Base-by-base conservation (phyloP, 305 asterid species). In the Fraxinus albicans region DNA sequence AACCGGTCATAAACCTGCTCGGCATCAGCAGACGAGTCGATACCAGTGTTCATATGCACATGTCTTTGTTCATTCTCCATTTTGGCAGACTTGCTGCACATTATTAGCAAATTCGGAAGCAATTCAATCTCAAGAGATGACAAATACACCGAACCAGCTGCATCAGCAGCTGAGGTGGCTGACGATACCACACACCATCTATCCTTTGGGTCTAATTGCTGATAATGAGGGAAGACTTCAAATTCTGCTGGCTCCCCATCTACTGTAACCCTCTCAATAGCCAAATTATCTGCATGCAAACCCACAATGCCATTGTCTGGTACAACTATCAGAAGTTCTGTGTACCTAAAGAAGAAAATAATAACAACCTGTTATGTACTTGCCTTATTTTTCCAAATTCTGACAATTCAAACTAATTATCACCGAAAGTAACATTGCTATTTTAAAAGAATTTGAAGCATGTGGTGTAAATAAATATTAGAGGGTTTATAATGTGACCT, bases 181-280 rank as follows among this genome's bases (percentile, higher is more conserved):
- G 99, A 93, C 63, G 99, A 97, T 29, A 97, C 99, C 79, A 94
- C 95, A 86, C 94, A 95, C 99, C 99, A 97, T 88, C 99, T 94
- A 85, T 97, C 98, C 87, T 89, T 92, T 47, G 89, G 93, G 87
- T 94, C 98, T 86, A 94, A 91, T 83, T 90, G 88, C 88, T 88
- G 90, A 90, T 93, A 93, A 86, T 97, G 99, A 27, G 99, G 99
- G 84, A 94, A 97, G 65, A 93, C 96, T 91, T 95, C 97, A 85
- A 94, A 97, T 76, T 86, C 88, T 47, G 99, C 98, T 77, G 95
- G 93, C 89, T 97, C 98, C 78, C 96, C 97, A 78, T 97, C 99
- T 79, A 97, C 99, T 29, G 93, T 90, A 84, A 97, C 99, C 86
- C 90, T 90, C 84, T 97, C 99, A 84, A 97, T 95, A 73, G 86